Base-by-base conservation (phyloP, 305 asterid species). In the Galium porrigens region DNA sequence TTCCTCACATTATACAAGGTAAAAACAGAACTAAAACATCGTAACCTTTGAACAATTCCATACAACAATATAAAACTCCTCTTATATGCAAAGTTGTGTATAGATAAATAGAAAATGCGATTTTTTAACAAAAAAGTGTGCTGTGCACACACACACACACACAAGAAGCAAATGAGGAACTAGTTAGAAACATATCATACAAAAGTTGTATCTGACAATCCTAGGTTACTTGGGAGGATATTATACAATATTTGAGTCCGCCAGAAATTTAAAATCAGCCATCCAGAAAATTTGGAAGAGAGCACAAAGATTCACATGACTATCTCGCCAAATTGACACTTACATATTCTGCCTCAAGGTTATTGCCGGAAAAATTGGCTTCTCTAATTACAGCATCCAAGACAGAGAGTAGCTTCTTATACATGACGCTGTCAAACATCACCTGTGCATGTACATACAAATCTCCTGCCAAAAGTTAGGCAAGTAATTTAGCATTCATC, bases 311-410 rank as follows among this genome's bases (percentile, higher is more conserved):
- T 33, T 5, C 15, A 6, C 14, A 2, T 11, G 49, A 46, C 36
- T 58, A 12, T 10, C 7, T n/a, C 10, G 22, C 42, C 6, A 11
- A 72, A 71, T 63, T 79, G 52, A 70, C 53, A 83, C 83, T 79
- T 79, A 92, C 99, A 78, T 77, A 92, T 80, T 92, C 99, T 74
- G 91, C 95, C 81, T 92, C 99, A 56, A 82, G 86, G 71, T 76
- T 92, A 72, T 70, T 82, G 78, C 77, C 77, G 69, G 78, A 46
- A 69, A 78, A 71, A 82, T 75, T 79, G 77, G 87, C 81, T 69
- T 86, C 95, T 68, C 76, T 81, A 58, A 89, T 81, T 70, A 86
- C 87, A 60, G 88, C 74, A 80, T 85, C 85, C 59, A 92, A 73
- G 64, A 92, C 83, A 78, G 75, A 68, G 73, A 92, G 79, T 85